These are phyloP conservation scores for Eutypa lata DNA, from an alignment of 2,329 filamentous ascomycete genomes.

Conservation along the genomic window DNA sequence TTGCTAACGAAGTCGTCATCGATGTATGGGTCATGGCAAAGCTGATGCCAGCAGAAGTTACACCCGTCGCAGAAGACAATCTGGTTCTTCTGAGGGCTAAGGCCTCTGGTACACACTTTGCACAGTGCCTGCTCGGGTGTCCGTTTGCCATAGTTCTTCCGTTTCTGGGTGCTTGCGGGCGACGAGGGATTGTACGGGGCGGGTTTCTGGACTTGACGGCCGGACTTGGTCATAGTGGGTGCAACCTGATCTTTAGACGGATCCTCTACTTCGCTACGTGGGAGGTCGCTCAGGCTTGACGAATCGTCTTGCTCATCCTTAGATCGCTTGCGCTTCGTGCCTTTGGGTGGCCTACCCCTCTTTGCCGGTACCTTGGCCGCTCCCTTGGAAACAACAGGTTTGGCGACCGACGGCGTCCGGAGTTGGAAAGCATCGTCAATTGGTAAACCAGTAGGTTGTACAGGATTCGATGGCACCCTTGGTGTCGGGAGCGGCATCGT, in stretches of 20 bases:
- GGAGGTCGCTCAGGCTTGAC: conserved; percentile 25
- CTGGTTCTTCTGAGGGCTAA: conserved; percentile 70
- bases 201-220: conserved; percentile 67
- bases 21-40: conserved; percentile 75
- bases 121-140: conserved; percentile 62
- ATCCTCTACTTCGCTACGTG: conserved; percentile 21
- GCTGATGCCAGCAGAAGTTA: conserved; percentile 76
- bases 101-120: conserved; percentile 68
- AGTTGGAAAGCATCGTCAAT: conserved; percentile 23
- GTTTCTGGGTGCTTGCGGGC: conserved; percentile 32
- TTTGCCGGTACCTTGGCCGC: conserved; percentile 15
- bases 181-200: conserved; percentile 59
- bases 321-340: conserved; percentile 33
- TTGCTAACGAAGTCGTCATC: conserved; percentile 65
- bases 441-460: conserved; percentile 4
- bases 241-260: conserved; percentile 39
- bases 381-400: conserved; percentile 1
- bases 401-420: conserved; percentile 15
- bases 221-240: conserved; percentile 71
- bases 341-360: conserved; percentile 15
- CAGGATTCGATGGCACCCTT: neutral
- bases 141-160: conserved; percentile 52
- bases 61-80: conserved; percentile 87
- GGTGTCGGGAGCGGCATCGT: conserved; percentile 12
- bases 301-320: conserved; percentile 22